Evolutionary conservation across 139 green algal species (phyloP).

Genomic region (Pleodorina starrii): DNA sequence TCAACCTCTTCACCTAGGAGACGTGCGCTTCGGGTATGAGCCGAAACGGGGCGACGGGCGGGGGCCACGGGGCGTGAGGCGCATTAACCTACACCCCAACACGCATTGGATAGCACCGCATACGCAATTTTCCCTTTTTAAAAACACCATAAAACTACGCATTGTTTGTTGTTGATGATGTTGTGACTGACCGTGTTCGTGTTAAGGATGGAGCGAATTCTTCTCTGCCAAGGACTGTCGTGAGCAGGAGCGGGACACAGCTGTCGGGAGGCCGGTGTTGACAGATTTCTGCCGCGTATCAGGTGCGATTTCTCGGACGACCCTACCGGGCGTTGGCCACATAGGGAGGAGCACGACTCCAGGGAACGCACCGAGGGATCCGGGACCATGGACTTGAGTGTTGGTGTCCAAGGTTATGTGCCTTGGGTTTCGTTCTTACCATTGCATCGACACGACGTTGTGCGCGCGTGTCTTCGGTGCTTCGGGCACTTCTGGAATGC

Average conservation of each 20-base stretch:
- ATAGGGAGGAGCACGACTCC: not conserved
- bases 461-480: too few species aligned
- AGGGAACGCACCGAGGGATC: not conserved
- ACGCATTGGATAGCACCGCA: not conserved
- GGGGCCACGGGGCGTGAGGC: too few species aligned
- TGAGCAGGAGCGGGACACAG: conserved; percentile 32
- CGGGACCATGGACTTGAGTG: not conserved
- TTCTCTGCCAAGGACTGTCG: not conserved
- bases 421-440: too few species aligned
- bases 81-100: not conserved
- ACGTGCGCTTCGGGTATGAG: not conserved
- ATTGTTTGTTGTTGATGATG: conserved; percentile 39
- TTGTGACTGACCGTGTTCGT: conserved; percentile 36
- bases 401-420: not conserved
- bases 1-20: too few species aligned
- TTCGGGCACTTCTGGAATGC: too few species aligned
- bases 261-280: conserved; percentile 21
- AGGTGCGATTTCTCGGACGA: not conserved
- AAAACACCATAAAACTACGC: conserved; percentile 24
- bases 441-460: too few species aligned
- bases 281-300: not conserved
- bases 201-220: conserved; percentile 18
- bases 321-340: not conserved
- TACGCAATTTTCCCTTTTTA: not conserved
- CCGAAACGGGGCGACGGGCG: not conserved